Conservation (phyloP, 768 basidiomycete species). For the Exsudoporus frostii region DNA sequence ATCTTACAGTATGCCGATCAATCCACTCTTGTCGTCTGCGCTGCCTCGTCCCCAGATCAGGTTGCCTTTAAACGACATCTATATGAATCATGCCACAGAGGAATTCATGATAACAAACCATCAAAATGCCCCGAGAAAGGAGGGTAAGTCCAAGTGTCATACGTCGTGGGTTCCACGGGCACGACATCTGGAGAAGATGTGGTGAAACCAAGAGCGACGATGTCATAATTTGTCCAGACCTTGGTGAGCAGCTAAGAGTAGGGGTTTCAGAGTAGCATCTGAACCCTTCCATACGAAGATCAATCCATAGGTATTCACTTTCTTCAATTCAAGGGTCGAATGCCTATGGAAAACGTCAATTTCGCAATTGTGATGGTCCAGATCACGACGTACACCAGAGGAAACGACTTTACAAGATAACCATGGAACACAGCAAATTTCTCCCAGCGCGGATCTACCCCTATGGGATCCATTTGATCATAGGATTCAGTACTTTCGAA, state of each 20-base stretch:
- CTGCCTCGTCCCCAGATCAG: slow-evolving; percentile 51
- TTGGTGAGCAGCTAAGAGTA: slow-evolving; percentile 53
- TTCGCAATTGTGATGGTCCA: neutral
- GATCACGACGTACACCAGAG: slow-evolving; percentile 46
- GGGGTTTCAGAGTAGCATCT: slow-evolving; percentile 47
- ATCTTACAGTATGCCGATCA: slow-evolving; percentile 60
- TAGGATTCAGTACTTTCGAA: slow-evolving; percentile 46
- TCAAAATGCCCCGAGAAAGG: slow-evolving; percentile 65
- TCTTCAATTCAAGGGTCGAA: slow-evolving; percentile 46
- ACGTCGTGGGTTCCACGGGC: slow-evolving; percentile 56
- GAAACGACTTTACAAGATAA: slow-evolving; percentile 56
- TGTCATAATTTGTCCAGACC: slow-evolving; percentile 31
- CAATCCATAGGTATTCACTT: slow-evolving; percentile 61
- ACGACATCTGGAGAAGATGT: slow-evolving; percentile 51
- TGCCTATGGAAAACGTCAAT: slow-evolving; percentile 36
- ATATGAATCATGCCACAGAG: neutral
- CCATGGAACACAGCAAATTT: slow-evolving; percentile 52
- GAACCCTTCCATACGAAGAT: slow-evolving; percentile 58
- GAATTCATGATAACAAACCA: slow-evolving; percentile 30
- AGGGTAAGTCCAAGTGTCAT: slow-evolving; percentile 55
- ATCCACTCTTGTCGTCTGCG: slow-evolving; percentile 61
- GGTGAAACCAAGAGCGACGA: neutral
- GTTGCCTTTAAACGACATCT: slow-evolving; percentile 22
- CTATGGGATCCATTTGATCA: slow-evolving; percentile 47
- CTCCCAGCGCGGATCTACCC: slow-evolving; percentile 52